Evolutionary conservation across 352 stramenopile species (phyloP).

Genomic region (Pythium apleroticum): DNA sequence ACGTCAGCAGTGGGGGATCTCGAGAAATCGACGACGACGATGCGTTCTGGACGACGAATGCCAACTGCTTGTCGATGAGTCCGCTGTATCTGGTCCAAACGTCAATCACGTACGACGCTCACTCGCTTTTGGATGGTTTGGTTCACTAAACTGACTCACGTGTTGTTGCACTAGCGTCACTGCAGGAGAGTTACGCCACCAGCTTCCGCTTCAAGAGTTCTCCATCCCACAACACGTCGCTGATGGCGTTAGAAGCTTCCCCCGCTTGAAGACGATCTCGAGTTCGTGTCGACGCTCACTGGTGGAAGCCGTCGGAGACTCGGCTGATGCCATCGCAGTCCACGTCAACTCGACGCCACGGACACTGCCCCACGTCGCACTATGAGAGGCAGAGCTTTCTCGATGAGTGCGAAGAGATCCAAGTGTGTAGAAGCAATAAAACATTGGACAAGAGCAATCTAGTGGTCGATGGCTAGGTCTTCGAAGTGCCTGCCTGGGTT

Average conservation of each 20-base stretch:
- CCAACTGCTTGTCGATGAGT: slow-evolving; percentile 57
- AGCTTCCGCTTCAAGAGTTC: slow-evolving; percentile 49
- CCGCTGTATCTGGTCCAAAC: slow-evolving; percentile 41
- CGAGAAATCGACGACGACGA: background rate
- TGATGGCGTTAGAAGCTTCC: no score
- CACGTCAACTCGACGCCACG: slow-evolving; percentile 20
- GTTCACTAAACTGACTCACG: background rate
- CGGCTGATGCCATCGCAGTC: background rate
- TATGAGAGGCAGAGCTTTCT: no score
- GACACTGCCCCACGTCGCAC: slow-evolving; percentile 37
- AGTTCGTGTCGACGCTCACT: background rate
- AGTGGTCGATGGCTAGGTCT: no score
- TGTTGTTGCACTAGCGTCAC: background rate
- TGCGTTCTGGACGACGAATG: slow-evolving; percentile 12
- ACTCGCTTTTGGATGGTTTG: slow-evolving; percentile 1
- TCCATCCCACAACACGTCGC: slow-evolving; percentile 44
- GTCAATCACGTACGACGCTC: slow-evolving; percentile 21
- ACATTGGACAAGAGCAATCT: no score
- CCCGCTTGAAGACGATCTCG: background rate
- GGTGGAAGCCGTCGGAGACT: background rate
- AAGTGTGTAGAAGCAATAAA: no score
- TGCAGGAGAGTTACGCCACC: background rate
- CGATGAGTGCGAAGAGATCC: no score
- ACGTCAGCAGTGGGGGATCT: background rate
- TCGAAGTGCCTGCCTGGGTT: background rate